A percentile compares a stretch with the other conserved stretches of the same genome.
Conservation (phyloP, 495 filamentous ascomycete genomes). For the Aspergillus baeticus region DNA sequence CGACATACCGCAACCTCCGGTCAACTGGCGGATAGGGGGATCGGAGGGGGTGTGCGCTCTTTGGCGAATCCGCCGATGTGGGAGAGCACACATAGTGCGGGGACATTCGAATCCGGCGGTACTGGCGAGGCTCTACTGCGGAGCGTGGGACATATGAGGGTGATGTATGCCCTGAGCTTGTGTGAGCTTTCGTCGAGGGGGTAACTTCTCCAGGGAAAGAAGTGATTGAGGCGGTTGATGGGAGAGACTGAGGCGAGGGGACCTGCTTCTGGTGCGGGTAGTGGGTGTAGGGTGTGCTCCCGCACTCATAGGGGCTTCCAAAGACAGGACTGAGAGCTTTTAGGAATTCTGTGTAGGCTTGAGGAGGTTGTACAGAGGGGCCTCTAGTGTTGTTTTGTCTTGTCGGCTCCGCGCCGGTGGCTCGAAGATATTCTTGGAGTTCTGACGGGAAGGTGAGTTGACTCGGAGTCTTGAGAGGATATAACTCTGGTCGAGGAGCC, state of each 20-base stretch:
- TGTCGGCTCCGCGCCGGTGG: constrained; percentile 1
- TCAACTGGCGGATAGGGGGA: constrained; percentile 13
- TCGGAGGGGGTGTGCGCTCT: constrained; percentile 12
- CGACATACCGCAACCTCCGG: not conserved
- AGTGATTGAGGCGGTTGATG: constrained; percentile 1
- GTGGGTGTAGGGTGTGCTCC: constrained; percentile 8
- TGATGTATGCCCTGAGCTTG: not conserved
- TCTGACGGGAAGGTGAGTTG: constrained; percentile 19
- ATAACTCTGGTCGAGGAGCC: constrained; percentile 18
- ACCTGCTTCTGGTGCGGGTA: constrained; percentile 13
- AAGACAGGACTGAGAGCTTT: constrained; percentile 18
- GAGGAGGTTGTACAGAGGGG: constrained; percentile 14
- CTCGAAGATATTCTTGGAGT: constrained; percentile 9
- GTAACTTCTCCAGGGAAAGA: constrained; percentile 1
- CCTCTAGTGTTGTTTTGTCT: constrained; percentile 1
- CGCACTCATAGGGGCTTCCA: not conserved
- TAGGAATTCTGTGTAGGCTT: constrained; percentile 21
- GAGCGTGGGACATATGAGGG: not conserved
- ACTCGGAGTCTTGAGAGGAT: constrained; percentile 16
- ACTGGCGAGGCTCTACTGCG: not conserved
- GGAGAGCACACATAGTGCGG: constrained; percentile 13
- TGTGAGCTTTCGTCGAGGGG: not conserved
- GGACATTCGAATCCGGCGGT: constrained; percentile 13
- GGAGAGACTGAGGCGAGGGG: constrained; percentile 9
- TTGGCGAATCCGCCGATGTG: constrained; percentile 4